A percentile compares a stretch with the other conserved stretches of the same genome.
Conservation (phyloP, 2,329 filamentous ascomycete genomes). For the Nigrospora osmanthi region DNA sequence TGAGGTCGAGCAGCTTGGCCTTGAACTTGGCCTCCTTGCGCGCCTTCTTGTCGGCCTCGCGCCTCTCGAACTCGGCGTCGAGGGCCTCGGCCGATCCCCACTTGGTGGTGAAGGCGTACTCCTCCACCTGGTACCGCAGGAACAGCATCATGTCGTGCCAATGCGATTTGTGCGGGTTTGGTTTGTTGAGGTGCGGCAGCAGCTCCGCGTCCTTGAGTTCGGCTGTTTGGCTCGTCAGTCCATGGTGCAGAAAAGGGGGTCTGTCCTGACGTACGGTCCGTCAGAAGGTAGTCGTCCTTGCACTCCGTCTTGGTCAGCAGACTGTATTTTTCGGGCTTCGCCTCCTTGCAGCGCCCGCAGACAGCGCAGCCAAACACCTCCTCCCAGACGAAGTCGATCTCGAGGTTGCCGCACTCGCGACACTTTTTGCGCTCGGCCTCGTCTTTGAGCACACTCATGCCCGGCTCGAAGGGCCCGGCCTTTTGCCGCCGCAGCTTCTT, state of each 20-base stretch:
- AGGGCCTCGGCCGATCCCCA: conserved; percentile 84
- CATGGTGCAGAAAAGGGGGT: neutral
- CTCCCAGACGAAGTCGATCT: conserved; percentile 95
- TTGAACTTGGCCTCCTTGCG: conserved; percentile 90
- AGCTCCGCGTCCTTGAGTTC: conserved; percentile 86
- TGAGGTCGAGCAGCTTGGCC: conserved; percentile 78
- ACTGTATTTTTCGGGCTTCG: conserved; percentile 84
- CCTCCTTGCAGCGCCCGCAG: conserved; percentile 82
- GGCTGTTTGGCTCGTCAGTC: conserved; percentile 38
- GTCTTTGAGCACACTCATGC: conserved; percentile 65
- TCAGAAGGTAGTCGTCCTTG: conserved; percentile 88
- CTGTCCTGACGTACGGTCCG: conserved; percentile 57
- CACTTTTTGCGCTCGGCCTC: conserved; percentile 64
- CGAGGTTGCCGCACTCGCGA: conserved; percentile 70
- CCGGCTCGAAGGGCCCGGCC: conserved; percentile 80
- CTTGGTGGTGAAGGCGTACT: conserved; percentile 81
- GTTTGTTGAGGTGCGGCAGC: conserved; percentile 77
- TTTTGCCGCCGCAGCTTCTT: conserved; percentile 65
- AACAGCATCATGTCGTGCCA: conserved; percentile 99
- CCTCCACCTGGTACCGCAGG: conserved; percentile 86
- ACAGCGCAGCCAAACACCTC: conserved; percentile 71
- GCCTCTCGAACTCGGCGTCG: conserved; percentile 79
- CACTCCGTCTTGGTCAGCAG: conserved; percentile 95
- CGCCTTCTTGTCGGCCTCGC: conserved; percentile 72
- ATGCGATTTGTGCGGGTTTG: conserved; percentile 90